These are phyloP conservation scores for Codiaeum variegatum DNA, from an alignment of 441 rosid genomes.

Conservation along the genomic window DNA sequence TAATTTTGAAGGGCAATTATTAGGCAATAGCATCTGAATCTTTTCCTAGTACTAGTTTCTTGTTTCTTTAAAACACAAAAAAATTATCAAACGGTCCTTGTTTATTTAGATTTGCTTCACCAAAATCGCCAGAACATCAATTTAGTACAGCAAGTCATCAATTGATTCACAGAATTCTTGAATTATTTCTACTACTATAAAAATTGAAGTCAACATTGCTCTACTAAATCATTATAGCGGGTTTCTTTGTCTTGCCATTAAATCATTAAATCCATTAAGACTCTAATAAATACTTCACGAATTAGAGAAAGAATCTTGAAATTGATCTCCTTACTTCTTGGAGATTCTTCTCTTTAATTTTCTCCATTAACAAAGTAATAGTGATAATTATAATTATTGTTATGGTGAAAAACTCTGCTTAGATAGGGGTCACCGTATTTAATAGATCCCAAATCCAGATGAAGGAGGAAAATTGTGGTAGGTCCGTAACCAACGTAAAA, in stretches of 20 bases:
- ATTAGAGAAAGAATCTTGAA: background rate
- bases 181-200: background rate
- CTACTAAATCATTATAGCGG: background rate
- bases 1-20: no score
- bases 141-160: background rate
- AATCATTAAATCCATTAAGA: background rate
- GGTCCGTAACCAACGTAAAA: no score
- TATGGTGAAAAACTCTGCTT: no score
- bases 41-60: no score
- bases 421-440: no score
- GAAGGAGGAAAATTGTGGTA: no score
- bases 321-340: constrained; percentile 1
- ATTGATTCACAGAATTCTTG: background rate
- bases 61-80: no score
- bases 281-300: background rate
- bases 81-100: background rate
- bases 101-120: background rate
- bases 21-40: no score
- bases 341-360: constrained; percentile 14
- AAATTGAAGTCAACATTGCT: background rate
- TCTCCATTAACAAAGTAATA: background rate
- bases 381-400: background rate
- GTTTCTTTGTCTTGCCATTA: background rate
- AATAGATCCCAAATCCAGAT: no score
- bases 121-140: background rate